Conservation (phyloP, 2,329 filamentous ascomycete genomes). For the Immersiporthe knoxdaviesiana region DNA sequence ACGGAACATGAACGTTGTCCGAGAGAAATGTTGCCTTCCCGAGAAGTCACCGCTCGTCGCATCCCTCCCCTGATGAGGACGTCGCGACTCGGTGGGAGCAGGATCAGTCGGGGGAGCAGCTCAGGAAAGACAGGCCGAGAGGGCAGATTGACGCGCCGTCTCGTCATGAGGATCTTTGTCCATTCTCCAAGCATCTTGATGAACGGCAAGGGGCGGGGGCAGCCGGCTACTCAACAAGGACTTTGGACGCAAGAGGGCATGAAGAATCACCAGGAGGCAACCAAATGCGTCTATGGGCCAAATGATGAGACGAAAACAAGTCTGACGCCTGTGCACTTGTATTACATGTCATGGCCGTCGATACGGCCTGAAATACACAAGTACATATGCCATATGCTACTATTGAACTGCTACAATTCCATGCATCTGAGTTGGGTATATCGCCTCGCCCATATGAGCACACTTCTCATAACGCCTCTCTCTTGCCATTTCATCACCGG, state of each 20-base stretch:
- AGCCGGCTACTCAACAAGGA: background rate
- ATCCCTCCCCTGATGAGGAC: background rate
- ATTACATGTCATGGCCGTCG: slow-evolving; percentile 17
- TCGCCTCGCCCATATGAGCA: slow-evolving; percentile 1
- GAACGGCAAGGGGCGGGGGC: background rate
- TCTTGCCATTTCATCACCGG: background rate
- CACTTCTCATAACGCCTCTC: slow-evolving; percentile 3
- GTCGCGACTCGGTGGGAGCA: background rate
- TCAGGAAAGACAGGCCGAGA: background rate
- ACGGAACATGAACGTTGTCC: background rate
- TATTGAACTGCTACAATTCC: background rate
- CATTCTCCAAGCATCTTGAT: background rate
- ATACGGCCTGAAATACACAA: slow-evolving; percentile 5
- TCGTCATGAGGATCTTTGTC: background rate
- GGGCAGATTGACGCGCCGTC: background rate
- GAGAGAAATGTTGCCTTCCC: background rate
- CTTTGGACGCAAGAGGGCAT: background rate
- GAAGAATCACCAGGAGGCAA: background rate
- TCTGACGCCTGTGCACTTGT: background rate
- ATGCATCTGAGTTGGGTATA: slow-evolving; percentile 19
- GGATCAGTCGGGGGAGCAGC: background rate
- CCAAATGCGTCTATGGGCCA: background rate
- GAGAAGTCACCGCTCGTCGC: background rate
- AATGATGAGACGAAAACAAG: background rate
- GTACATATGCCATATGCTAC: background rate